Conservation (phyloP, 306 rosid genomes). For the Cucumis melo region DNA sequence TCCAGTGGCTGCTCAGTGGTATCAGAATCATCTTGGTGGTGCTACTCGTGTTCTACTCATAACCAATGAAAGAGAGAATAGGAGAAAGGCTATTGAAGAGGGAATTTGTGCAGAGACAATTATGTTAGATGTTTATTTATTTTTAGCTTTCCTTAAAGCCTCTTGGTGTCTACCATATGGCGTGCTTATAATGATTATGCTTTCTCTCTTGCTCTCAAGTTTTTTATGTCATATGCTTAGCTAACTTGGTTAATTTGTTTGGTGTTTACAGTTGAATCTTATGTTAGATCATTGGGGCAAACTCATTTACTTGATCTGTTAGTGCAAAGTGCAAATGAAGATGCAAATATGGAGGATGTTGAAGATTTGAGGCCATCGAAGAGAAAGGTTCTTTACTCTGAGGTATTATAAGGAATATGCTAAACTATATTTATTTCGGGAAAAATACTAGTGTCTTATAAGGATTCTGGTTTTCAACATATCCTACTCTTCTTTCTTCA, state of each 20-base stretch:
- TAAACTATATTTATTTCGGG: neutral
- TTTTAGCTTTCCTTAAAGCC: slow-evolving; percentile 6
- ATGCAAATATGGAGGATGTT: slow-evolving; percentile 52
- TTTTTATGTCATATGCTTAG: neutral
- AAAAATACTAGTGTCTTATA: neutral
- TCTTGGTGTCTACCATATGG: slow-evolving; percentile 1
- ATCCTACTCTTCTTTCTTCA: slow-evolving; percentile 12
- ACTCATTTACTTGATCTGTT: slow-evolving; percentile 84
- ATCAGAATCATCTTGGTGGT: slow-evolving; percentile 82
- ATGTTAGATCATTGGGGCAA: slow-evolving; percentile 65
- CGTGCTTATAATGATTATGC: neutral
- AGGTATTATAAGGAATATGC: slow-evolving; percentile 31
- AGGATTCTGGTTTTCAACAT: neutral
- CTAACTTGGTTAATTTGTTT: slow-evolving; percentile 11
- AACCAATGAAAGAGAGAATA: slow-evolving; percentile 88
- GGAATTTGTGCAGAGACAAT: slow-evolving; percentile 92
- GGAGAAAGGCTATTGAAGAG: slow-evolving; percentile 74
- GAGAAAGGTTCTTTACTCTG: slow-evolving; percentile 60
- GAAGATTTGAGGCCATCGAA: slow-evolving; percentile 93
- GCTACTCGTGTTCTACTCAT: slow-evolving; percentile 59
- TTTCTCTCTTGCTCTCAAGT: too few species aligned
- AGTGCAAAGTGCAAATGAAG: slow-evolving; percentile 72
- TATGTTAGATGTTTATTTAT: slow-evolving; percentile 11
- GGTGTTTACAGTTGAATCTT: slow-evolving; percentile 70
- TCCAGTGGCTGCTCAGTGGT: slow-evolving; percentile 91